These are phyloP conservation scores for Emmonsia crescens DNA, from an alignment of 2,329 filamentous ascomycete species.

Conservation along the genomic window DNA sequence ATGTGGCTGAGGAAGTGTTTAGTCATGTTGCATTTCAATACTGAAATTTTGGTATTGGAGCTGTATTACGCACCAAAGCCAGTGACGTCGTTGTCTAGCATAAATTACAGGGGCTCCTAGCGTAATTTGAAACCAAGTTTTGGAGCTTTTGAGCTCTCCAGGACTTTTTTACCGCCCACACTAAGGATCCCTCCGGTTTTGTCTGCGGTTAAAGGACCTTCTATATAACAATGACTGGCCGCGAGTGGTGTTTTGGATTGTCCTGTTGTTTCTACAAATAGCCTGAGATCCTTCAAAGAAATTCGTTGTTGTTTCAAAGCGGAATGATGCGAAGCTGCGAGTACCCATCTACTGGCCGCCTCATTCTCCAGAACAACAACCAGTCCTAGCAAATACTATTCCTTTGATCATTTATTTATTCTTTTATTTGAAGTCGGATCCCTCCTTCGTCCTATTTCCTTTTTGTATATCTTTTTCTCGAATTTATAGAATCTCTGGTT, in stretches of 20 bases:
- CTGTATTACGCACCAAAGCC: background rate
- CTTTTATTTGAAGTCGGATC: background rate
- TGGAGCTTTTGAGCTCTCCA: background rate
- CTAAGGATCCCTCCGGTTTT: background rate
- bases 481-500: background rate
- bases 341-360: background rate
- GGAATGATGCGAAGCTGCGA: background rate
- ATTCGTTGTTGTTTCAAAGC: background rate
- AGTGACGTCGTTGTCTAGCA: background rate
- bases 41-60: background rate
- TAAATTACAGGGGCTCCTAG: background rate
- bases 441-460: background rate
- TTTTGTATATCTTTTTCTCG: background rate
- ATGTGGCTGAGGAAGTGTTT: background rate
- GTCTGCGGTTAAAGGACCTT: background rate
- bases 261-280: background rate
- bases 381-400: background rate
- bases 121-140: background rate
- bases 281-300: background rate
- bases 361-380: background rate
- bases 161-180: background rate
- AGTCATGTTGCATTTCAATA: background rate
- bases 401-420: background rate
- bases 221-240: constrained; percentile 1
- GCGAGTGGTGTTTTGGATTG: background rate